Evolutionary conservation across 2,329 filamentous ascomycete species (phyloP).

Genomic region (Trichophyton simii): DNA sequence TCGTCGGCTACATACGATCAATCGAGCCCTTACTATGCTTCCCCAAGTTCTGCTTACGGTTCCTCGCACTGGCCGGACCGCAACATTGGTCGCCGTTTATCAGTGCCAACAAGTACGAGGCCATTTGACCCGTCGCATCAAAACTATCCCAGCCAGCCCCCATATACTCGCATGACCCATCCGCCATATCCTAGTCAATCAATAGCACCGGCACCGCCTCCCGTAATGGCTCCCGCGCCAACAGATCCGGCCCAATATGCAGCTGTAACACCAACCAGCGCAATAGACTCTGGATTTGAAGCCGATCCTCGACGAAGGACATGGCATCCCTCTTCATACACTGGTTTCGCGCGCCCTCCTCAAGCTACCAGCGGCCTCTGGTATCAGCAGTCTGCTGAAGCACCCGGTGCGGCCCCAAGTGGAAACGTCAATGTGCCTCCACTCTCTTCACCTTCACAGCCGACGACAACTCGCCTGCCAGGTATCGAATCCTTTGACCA

Average conservation of each 20-base stretch:
- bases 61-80: slow-evolving; percentile 61
- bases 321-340: slow-evolving; percentile 67
- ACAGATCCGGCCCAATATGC: slow-evolving; percentile 42
- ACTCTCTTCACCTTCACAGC: slow-evolving; percentile 39
- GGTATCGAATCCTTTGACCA: slow-evolving; percentile 89
- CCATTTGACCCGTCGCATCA: slow-evolving; percentile 59
- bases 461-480: slow-evolving; percentile 58
- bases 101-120: slow-evolving; percentile 63
- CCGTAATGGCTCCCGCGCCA: slow-evolving; percentile 35
- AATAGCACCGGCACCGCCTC: not conserved
- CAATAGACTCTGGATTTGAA: slow-evolving; percentile 44
- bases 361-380: slow-evolving; percentile 61
- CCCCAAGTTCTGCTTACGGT: slow-evolving; percentile 49
- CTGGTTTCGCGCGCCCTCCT: slow-evolving; percentile 41
- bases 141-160: slow-evolving; percentile 11
- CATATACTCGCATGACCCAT: slow-evolving; percentile 7
- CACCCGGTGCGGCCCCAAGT: slow-evolving; percentile 28
- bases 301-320: slow-evolving; percentile 72
- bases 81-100: slow-evolving; percentile 50
- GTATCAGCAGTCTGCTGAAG: slow-evolving; percentile 59
- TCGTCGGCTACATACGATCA: slow-evolving; percentile 58
- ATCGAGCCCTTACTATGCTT: slow-evolving; percentile 62
- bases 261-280: slow-evolving; percentile 53
- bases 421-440: not conserved
- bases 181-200: not conserved